Percentiles rank a stretch among this genome's conserved stretches.
Conservation (phyloP, 176 grass and related monocot genomes). For the maize (Zea mays) region DNA sequence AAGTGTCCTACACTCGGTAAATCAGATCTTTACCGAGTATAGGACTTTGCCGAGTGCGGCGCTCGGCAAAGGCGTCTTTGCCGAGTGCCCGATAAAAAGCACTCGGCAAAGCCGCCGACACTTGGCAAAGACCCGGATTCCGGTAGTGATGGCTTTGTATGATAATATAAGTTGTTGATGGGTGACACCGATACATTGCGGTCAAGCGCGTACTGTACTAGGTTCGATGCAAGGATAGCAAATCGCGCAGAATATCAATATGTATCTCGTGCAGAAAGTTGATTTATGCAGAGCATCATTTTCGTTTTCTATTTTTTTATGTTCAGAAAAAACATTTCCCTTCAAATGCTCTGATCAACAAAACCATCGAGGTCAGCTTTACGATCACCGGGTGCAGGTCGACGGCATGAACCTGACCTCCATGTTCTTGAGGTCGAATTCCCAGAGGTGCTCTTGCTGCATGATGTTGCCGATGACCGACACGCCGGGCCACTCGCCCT, state of each 20-base stretch:
- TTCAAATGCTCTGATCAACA: not conserved
- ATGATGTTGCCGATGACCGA: conserved; percentile 81
- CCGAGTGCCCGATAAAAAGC: no score
- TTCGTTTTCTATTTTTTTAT: not conserved
- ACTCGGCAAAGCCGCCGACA: no score
- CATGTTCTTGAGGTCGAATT: conserved; percentile 70
- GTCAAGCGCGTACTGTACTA: no score
- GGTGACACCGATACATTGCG: no score
- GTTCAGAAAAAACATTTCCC: not conserved
- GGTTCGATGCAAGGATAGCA: no score
- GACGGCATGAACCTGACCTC: conserved; percentile 62
- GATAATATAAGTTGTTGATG: no score
- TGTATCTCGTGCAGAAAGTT: not conserved
- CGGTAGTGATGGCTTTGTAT: no score
- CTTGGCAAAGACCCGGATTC: no score
- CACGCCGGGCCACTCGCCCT: conserved; percentile 60
- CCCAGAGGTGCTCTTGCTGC: conserved; percentile 96
- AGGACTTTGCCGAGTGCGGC: no score
- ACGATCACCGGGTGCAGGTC: conserved; percentile 30
- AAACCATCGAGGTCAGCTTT: not conserved
- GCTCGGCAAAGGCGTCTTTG: no score
- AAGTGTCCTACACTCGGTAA: no score
- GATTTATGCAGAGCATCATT: not conserved
- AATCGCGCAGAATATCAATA: not conserved
- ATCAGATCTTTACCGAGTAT: no score